Base-by-base conservation (phyloP, 305 asterid species). In the Withania somnifera region DNA sequence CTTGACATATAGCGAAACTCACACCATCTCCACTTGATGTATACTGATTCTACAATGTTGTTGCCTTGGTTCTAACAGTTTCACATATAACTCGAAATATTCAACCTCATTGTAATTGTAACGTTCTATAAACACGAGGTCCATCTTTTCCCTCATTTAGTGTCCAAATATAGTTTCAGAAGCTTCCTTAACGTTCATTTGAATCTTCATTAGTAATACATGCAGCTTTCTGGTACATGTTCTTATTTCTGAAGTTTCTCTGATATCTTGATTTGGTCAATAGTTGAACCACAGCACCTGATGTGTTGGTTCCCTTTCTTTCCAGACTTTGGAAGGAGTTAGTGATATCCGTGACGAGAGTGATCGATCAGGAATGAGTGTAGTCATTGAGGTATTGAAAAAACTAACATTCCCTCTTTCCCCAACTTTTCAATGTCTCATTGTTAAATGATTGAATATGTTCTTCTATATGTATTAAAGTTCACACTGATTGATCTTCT, bases 331-430 rank as follows among this genome's bases (percentile, higher is more conserved):
- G 92, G 98, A 97, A 89, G 99, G 99, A 63, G 92, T 97, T 83
- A 97, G 97, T 88, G 99, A 94, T 86, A 97, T 97, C 84, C 98
- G 99, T 4, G 99, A 97, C 88, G 99, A 97, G 94, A 97, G 99
- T 91, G 98, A 97, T 87, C 94, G 99, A 82, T 88, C 94, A 69
- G 99, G 99, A 64, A 94, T 97, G 98, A 98, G 98, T 19, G 79
- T 97, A 73, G 98, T 97, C 86, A 91, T 97, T 85, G 99, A 97
- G 99, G 99, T 94, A 92, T 61, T 56, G 81, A 71, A 86, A 53
- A 24, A 73, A 45, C 78, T 57, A 71, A 19, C 82, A 76, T 26
- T 79, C 67, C 45, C 26, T 15, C 40, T 58, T 76, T 77, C 40
- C 17, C 79, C 36, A 15, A 24, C 47, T 73, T 73, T 73, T 45